Conservation (phyloP, 176 grass and related monocot genomes). For the Puccinellia tenuiflora region DNA sequence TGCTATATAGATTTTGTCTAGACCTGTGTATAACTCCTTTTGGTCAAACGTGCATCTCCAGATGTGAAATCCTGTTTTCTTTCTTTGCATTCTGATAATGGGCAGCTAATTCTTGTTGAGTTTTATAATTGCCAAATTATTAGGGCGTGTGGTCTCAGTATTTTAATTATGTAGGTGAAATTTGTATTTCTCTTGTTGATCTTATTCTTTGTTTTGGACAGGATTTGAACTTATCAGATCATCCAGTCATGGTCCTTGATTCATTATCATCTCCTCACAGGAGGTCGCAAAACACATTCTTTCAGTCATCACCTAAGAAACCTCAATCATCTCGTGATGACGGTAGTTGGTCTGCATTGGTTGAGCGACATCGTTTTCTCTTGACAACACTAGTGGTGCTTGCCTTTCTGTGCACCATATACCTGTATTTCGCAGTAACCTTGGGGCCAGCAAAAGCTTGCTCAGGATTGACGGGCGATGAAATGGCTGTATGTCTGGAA, state of each 20-base stretch:
- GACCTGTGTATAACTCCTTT: background rate
- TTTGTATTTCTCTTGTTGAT: background rate
- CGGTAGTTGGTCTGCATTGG: slow-evolving; percentile 63
- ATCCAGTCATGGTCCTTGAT: slow-evolving; percentile 71
- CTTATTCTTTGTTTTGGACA: slow-evolving; percentile 29
- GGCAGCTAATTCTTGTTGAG: background rate
- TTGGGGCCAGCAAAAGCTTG: slow-evolving; percentile 55
- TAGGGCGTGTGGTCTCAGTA: background rate
- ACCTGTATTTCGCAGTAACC: slow-evolving; percentile 92
- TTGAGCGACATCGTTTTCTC: slow-evolving; percentile 87
- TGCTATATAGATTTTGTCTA: background rate
- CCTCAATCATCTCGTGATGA: slow-evolving; percentile 55
- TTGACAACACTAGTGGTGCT: slow-evolving; percentile 67
- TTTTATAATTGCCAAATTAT: background rate
- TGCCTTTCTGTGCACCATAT: slow-evolving; percentile 84
- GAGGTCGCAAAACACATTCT: slow-evolving; percentile 72
- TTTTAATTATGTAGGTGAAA: background rate
- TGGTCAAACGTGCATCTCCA: background rate
- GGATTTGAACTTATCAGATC: slow-evolving; percentile 13
- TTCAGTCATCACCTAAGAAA: slow-evolving; percentile 49
- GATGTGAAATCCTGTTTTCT: background rate
- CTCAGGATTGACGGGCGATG: slow-evolving; percentile 39
- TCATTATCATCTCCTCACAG: slow-evolving; percentile 77
- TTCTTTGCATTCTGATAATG: background rate
- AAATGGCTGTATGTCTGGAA: slow-evolving; percentile 54